phyloP scores from a whole-genome alignment of 768 basidiomycete genomes.

The Phaeotremella fagi region DNA sequence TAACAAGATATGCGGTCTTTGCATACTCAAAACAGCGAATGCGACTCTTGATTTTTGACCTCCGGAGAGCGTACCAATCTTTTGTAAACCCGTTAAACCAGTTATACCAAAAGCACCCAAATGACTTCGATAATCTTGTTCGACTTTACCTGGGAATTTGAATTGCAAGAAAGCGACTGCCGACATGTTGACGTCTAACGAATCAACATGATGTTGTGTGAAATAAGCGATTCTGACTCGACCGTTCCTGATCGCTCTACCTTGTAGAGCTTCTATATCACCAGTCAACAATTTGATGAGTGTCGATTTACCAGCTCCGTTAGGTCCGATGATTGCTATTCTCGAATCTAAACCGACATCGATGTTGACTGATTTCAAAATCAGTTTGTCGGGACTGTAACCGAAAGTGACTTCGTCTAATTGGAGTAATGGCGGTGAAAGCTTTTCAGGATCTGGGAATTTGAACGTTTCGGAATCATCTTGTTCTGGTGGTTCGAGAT shows the following conservation, averaged over 20 bases:
- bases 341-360: slow-evolving; percentile 92
- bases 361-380: slow-evolving; percentile 75
- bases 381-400: slow-evolving; percentile 68
- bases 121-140: slow-evolving; percentile 94
- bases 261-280: slow-evolving; percentile 66
- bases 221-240: slow-evolving; percentile 63
- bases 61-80: slow-evolving; percentile 85
- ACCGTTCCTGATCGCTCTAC: slow-evolving; percentile 84
- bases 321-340: slow-evolving; percentile 90
- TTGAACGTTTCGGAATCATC: slow-evolving; percentile 93
- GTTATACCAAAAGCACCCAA: slow-evolving; percentile 97
- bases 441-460: slow-evolving; percentile 96
- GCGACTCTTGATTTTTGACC: slow-evolving; percentile 96
- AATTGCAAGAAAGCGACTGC: slow-evolving; percentile 90
- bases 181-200: slow-evolving; percentile 72
- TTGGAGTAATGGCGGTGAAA: slow-evolving; percentile 90
- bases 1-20: slow-evolving; percentile 83
- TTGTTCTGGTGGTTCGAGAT: slow-evolving; percentile 83
- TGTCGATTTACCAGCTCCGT: slow-evolving; percentile 95
- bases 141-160: slow-evolving; percentile 86
- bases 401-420: slow-evolving; percentile 87
- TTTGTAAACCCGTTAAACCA: slow-evolving; percentile 79
- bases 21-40: slow-evolving; percentile 78
- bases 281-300: slow-evolving; percentile 91
- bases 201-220: slow-evolving; percentile 75